Conservation (phyloP, 2,329 filamentous ascomycete species). For the Didymella glomerata region DNA sequence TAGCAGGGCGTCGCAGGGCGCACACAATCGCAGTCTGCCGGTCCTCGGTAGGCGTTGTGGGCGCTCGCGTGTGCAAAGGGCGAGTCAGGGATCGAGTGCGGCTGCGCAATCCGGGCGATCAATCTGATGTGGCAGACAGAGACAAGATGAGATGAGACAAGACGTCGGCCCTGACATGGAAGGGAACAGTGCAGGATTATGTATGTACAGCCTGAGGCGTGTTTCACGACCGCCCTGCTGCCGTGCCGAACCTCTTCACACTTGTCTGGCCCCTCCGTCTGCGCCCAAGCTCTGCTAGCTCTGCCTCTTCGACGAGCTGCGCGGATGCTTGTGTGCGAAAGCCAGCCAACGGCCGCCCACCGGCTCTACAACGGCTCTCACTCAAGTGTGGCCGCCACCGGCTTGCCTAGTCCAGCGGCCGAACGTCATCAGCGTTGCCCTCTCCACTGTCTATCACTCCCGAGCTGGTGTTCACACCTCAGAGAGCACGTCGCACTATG, state of each 20-base stretch:
- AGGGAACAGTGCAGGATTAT: constrained; percentile 36
- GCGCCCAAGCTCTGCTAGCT: constrained; percentile 18
- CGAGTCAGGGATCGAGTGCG: constrained; percentile 29
- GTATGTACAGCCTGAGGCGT: constrained; percentile 37
- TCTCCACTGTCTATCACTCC: background rate
- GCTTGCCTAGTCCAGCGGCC: constrained; percentile 20
- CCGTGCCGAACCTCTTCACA: constrained; percentile 23
- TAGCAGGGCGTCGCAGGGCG: constrained; percentile 5
- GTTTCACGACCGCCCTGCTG: constrained; percentile 44
- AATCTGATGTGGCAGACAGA: constrained; percentile 18
- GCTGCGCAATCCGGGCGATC: constrained; percentile 30
- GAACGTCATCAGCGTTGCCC: constrained; percentile 5
- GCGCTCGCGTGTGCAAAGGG: constrained; percentile 33
- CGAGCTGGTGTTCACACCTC: constrained; percentile 3
- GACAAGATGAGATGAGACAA: constrained; percentile 23
- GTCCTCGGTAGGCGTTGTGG: constrained; percentile 15
- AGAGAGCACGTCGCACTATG: constrained; percentile 16
- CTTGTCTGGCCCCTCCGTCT: constrained; percentile 18
- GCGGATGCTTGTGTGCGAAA: constrained; percentile 12
- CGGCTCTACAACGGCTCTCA: background rate
- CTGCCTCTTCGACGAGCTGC: constrained; percentile 16
- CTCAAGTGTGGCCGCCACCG: background rate
- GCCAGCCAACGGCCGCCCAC: constrained; percentile 5
- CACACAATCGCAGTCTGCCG: constrained; percentile 5
- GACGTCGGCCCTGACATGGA: constrained; percentile 43